A percentile compares a stretch with the other conserved stretches of the same genome.
phyloP scores from a whole-genome alignment of 106 monocot species.

The Agapanthus africanus region DNA sequence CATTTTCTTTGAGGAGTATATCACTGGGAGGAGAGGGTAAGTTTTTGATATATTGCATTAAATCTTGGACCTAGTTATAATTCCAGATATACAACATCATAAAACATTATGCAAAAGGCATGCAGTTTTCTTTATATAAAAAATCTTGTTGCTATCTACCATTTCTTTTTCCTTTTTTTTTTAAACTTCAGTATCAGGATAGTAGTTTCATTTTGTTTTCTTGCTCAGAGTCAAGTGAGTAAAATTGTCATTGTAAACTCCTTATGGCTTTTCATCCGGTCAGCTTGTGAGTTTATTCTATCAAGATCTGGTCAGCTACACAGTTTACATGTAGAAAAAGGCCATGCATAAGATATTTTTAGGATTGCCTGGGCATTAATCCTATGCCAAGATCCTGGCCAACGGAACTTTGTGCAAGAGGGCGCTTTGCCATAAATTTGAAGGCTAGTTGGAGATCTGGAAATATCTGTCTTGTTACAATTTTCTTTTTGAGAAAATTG shows the following conservation, averaged over 20 bases:
- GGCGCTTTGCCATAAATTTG: not conserved
- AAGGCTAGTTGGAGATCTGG: not conserved
- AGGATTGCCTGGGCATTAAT: too few relatives aligned
- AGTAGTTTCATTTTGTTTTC: not conserved
- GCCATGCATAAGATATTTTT: too few relatives aligned
- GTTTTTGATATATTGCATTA: not conserved
- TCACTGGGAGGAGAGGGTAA: slow-evolving; percentile 36
- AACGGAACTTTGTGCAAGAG: not conserved
- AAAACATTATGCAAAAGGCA: not conserved
- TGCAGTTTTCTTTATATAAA: too few relatives aligned
- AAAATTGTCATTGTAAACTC: not conserved
- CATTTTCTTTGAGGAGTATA: slow-evolving; percentile 46
- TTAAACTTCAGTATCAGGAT: not conserved
- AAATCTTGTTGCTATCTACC: not conserved
- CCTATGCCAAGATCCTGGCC: too few relatives aligned
- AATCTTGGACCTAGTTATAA: not conserved
- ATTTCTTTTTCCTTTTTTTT: not conserved
- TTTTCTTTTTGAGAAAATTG: too few relatives aligned
- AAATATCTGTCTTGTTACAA: too few relatives aligned
- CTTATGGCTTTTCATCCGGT: not conserved
- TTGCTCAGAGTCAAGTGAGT: not conserved
- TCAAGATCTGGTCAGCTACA: too few relatives aligned
- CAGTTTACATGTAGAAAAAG: too few relatives aligned
- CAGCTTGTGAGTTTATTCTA: not conserved
- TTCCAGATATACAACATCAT: not conserved